These are phyloP conservation scores for Blastomyces parvus DNA, from an alignment of 2,329 filamentous ascomycete species.

Conservation along the genomic window DNA sequence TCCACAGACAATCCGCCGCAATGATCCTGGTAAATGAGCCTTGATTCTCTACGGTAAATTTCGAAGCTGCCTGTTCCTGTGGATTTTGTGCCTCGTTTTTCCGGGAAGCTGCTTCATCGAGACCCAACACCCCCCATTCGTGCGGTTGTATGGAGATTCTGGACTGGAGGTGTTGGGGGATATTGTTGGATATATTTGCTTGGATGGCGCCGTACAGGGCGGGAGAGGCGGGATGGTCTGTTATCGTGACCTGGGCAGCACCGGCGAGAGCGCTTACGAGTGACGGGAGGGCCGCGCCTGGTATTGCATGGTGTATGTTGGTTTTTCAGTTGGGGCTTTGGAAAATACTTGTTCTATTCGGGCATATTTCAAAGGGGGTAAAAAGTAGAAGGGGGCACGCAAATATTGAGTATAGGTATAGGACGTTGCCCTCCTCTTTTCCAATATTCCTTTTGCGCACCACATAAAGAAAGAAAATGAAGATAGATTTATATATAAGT, in stretches of 20 bases:
- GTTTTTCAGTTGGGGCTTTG: slow-evolving; percentile 9
- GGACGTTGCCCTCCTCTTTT: background rate
- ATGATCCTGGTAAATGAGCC: slow-evolving; percentile 45
- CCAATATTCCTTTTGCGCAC: background rate
- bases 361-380: background rate
- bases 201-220: slow-evolving; percentile 36
- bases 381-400: background rate
- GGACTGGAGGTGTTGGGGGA: slow-evolving; percentile 21
- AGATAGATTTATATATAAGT: slow-evolving; percentile 1
- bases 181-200: slow-evolving; percentile 41
- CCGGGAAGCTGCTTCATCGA: slow-evolving; percentile 10
- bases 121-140: slow-evolving; percentile 43
- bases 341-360: background rate
- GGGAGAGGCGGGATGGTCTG: slow-evolving; percentile 42
- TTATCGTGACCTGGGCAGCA: slow-evolving; percentile 37
- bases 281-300: slow-evolving; percentile 36
- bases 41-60: slow-evolving; percentile 32
- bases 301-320: background rate
- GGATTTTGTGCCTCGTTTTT: background rate
- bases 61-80: background rate
- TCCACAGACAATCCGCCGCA: slow-evolving; percentile 54
- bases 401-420: background rate
- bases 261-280: slow-evolving; percentile 29
- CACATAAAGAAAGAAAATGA: background rate
- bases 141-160: slow-evolving; percentile 41